These are phyloP conservation scores for Golubevia pallescens DNA, from an alignment of 1,284 basidiomycete genomes.

Conservation along the genomic window DNA sequence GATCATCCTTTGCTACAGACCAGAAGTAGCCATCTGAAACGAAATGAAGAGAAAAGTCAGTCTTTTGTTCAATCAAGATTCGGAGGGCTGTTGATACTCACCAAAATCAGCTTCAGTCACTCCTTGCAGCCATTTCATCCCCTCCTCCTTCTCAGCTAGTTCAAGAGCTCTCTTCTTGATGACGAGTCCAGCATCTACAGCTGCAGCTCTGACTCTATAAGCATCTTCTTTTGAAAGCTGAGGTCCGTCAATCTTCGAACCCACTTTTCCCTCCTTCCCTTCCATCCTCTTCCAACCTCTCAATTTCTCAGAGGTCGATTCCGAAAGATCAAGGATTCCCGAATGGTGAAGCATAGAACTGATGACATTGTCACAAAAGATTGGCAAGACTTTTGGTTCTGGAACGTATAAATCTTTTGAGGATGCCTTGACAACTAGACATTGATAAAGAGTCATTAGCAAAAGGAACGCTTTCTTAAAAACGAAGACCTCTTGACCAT, in stretches of 20 bases:
- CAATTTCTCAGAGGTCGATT: conserved; percentile 3
- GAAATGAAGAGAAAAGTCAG: too few relatives aligned
- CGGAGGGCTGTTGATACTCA: not conserved
- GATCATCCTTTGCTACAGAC: conserved; percentile 46
- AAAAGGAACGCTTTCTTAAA: conserved; percentile 55
- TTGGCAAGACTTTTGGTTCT: conserved; percentile 22
- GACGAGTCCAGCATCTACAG: conserved; percentile 29
- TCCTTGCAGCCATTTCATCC: conserved; percentile 18
- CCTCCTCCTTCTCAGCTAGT: conserved; percentile 15
- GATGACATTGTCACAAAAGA: conserved; percentile 61
- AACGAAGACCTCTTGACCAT: conserved; percentile 17
- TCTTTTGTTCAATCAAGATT: too few relatives aligned
- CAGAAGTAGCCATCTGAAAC: conserved; percentile 52
- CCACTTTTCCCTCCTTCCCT: not conserved
- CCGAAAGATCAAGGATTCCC: conserved; percentile 23
- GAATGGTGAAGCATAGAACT: conserved; percentile 44
- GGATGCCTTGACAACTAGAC: not conserved
- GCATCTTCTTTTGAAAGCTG: conserved; percentile 29
- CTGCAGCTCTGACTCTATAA: conserved; percentile 42
- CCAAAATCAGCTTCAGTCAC: conserved; percentile 46
- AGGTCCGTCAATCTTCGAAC: conserved; percentile 12
- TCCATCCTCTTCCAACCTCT: conserved; percentile 5
- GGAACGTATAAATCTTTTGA: conserved; percentile 11
- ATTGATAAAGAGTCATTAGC: conserved; percentile 26
- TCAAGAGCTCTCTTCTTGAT: conserved; percentile 26